Base-by-base conservation (phyloP, 225 moss, liverwort and hornwort species). In the Polytrichum commune region DNA sequence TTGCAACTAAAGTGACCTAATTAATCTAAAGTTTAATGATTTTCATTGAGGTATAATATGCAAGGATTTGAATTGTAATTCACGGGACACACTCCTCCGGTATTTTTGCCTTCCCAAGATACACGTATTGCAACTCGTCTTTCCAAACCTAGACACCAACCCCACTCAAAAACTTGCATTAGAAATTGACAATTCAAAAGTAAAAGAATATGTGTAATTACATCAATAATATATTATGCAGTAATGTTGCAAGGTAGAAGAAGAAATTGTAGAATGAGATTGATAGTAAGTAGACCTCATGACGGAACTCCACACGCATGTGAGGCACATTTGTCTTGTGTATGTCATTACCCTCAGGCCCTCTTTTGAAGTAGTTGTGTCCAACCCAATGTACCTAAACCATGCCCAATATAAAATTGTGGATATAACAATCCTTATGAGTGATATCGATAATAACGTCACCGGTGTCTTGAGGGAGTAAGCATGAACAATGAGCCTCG, bases 301-400 rank as follows among this genome's bases (percentile, higher is more conserved):
- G 91, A 32, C 94, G 92, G 72, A 98, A 94, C 75, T 92, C 85
- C 53, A 94, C 91, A 53, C 97, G 84, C 90, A 98, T 98, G 54
- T 89, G 92, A 24, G 97, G 97, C 23, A 94, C 97, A 76, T 98
- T 98, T 63, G 97, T 98, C 77, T 98, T 98, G 64, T 94, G 97
- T 29, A 98, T 92, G 76, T 98, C 84, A 1, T 98, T 98, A 18
- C 94, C 97, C n/a, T 87, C 81, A 0, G 94, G 89, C 70, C 97
- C 97, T 73, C 91, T 81, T 78, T 79, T 78, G 26, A 76, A 92
- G 75, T 94, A 94, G 18, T 86, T 83, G 65, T 87, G 84, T 68
- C 97, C 97, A 58, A 94, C 90, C 97, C 97, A 98, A 71, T 81
- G 91, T 29, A 87, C 73, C 96, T 95, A 28, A 55, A 30, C 1